Conservation (phyloP, 768 basidiomycete genomes). For the Boletus rubescentipes region DNA sequence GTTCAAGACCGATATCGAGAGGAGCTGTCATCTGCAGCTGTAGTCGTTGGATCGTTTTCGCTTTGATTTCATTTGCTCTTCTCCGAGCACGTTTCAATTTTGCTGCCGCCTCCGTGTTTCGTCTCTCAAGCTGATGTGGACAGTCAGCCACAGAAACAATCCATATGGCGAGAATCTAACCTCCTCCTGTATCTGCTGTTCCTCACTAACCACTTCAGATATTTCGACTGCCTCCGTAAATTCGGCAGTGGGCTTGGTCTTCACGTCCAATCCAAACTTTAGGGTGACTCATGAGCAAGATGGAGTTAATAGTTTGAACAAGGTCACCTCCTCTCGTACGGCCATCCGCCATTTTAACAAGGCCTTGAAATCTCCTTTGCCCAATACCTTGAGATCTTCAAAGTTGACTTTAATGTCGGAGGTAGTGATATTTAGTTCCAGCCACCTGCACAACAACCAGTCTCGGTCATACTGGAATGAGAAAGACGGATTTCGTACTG, state of each 20-base stretch:
- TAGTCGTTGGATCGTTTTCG: conserved; percentile 87
- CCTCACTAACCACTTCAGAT: conserved; percentile 74
- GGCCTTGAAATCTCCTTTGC: conserved; percentile 95
- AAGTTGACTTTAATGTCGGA: conserved; percentile 80
- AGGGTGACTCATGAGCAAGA: conserved; percentile 3
- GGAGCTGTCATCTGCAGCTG: conserved; percentile 98
- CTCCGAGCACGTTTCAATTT: conserved; percentile 79
- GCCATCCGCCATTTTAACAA: conserved; percentile 89
- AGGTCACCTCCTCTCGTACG: conserved; percentile 78
- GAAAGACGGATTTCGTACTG: conserved; percentile 42
- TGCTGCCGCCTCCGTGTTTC: conserved; percentile 73
- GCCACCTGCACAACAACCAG: conserved; percentile 54
- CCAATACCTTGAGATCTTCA: conserved; percentile 92
- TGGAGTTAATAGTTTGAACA: not conserved
- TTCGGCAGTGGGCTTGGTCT: conserved; percentile 71
- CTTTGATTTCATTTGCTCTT: conserved; percentile 84
- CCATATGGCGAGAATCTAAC: conserved; percentile 37
- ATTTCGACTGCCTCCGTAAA: conserved; percentile 70
- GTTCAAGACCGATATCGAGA: conserved; percentile 91
- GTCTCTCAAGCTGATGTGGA: conserved; percentile 66
- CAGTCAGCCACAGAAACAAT: conserved; percentile 3
- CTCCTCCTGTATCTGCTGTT: conserved; percentile 87
- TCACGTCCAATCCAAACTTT: conserved; percentile 83
- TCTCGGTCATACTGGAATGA: not conserved
- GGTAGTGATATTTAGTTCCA: conserved; percentile 67